Conservation (phyloP, 2,329 filamentous ascomycete species). For the Neonectria hederae region DNA sequence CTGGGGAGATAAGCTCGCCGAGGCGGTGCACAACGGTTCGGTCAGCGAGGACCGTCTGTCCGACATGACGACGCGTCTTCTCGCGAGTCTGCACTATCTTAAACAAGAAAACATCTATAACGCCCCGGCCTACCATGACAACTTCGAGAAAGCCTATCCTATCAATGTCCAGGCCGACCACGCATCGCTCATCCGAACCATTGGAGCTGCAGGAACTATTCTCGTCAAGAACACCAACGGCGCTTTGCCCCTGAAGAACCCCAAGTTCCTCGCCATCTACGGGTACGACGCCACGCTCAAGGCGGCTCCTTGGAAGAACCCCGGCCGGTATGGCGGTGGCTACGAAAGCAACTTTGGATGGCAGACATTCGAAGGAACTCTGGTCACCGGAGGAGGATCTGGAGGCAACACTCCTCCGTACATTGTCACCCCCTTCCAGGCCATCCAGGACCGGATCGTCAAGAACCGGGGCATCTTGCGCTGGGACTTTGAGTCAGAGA, state of each 20-base stretch:
- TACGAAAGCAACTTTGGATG: slow-evolving; percentile 48
- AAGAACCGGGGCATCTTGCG: slow-evolving; percentile 65
- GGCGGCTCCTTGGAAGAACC: slow-evolving; percentile 51
- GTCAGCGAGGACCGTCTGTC: slow-evolving; percentile 75
- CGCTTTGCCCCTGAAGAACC: slow-evolving; percentile 70
- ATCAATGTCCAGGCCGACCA: not conserved
- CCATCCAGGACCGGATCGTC: slow-evolving; percentile 63
- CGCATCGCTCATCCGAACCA: not conserved
- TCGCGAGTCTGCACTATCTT: not conserved
- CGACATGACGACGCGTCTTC: slow-evolving; percentile 73
- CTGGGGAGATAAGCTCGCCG: slow-evolving; percentile 73
- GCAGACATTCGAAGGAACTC: slow-evolving; percentile 50
- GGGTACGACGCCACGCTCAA: slow-evolving; percentile 69
- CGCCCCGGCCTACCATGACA: not conserved
- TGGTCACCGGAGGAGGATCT: slow-evolving; percentile 62
- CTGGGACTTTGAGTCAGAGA: slow-evolving; percentile 53
- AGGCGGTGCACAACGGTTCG: slow-evolving; percentile 79
- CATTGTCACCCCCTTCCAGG: slow-evolving; percentile 23
- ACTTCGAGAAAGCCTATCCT: not conserved
- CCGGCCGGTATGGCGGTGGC: slow-evolving; percentile 49
- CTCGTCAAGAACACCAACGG: slow-evolving; percentile 77
- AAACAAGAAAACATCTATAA: not conserved
- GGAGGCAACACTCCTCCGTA: slow-evolving; percentile 59
- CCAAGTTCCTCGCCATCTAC: slow-evolving; percentile 65
- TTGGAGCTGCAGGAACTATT: not conserved